A percentile compares a stretch with the other conserved stretches of the same genome.
Conservation (phyloP, 2,329 filamentous ascomycete genomes). For the Cordyceps cicadae region DNA sequence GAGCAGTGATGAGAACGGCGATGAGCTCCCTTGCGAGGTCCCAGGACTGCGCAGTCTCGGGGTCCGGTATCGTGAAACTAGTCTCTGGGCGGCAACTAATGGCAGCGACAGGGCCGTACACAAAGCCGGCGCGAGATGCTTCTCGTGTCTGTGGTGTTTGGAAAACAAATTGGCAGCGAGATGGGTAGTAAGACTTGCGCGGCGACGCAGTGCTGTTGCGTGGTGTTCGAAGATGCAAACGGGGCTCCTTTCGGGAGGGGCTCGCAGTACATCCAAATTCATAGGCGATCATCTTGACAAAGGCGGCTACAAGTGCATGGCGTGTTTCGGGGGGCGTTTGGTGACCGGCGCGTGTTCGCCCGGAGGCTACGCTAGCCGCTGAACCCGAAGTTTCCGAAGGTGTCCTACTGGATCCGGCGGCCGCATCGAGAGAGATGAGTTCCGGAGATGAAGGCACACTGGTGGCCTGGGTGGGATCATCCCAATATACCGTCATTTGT, state of each 20-base stretch:
- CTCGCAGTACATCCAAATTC: constrained; percentile 57
- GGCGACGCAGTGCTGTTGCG: constrained; percentile 20
- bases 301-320: constrained; percentile 48
- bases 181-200: constrained; percentile 48
- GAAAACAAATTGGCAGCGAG: constrained; percentile 51
- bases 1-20: constrained; percentile 53
- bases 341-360: constrained; percentile 41
- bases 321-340: constrained; percentile 52
- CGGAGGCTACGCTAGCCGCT: constrained; percentile 12
- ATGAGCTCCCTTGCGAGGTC: constrained; percentile 55
- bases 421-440: constrained; percentile 2
- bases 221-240: constrained; percentile 44
- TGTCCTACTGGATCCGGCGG: constrained; percentile 8
- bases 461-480: constrained; percentile 43
- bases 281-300: constrained; percentile 56
- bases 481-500: constrained; percentile 51
- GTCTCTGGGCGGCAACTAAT: constrained; percentile 50
- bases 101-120: constrained; percentile 55
- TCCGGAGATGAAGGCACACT: constrained; percentile 27
- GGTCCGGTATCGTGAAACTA: constrained; percentile 36
- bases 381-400: constrained; percentile 5
- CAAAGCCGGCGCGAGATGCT: constrained; percentile 48
- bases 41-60: constrained; percentile 48
- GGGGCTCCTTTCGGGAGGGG: constrained; percentile 48
- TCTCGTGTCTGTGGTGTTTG: constrained; percentile 53